These are phyloP conservation scores for Raphanus hybrid DNA, from an alignment of 441 rosid genomes.

Conservation along the genomic window DNA sequence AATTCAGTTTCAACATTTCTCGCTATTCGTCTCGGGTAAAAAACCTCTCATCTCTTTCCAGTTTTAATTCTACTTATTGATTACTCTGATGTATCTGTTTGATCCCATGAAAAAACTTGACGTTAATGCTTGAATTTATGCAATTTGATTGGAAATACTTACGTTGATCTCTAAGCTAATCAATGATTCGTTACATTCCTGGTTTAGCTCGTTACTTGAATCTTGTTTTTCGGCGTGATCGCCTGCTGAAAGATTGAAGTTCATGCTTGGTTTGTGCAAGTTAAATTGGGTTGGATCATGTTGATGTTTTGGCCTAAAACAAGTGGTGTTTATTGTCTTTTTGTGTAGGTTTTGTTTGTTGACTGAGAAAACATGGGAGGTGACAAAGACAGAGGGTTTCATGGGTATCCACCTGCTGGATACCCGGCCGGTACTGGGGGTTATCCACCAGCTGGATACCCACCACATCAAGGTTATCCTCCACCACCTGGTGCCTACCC, in stretches of 20 bases:
- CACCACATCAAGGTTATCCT: slow-evolving; percentile 41
- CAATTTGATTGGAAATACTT: slow-evolving; percentile 1
- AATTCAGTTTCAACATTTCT: slow-evolving; percentile 25
- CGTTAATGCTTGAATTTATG: not conserved
- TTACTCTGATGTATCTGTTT: not conserved
- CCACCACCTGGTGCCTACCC: slow-evolving; percentile 46
- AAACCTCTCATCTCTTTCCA: slow-evolving; percentile 9
- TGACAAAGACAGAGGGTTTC: slow-evolving; percentile 55
- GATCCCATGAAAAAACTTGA: not conserved
- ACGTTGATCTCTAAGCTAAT: slow-evolving; percentile 8
- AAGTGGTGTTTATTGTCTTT: not conserved
- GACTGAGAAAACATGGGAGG: slow-evolving; percentile 55
- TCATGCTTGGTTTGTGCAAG: not conserved
- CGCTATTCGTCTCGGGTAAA: slow-evolving; percentile 15
- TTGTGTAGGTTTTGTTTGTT: slow-evolving; percentile 14
- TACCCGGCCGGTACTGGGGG: slow-evolving; percentile 40
- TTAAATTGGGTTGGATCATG: not conserved
- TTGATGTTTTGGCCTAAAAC: slow-evolving; percentile 13
- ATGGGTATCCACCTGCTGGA: slow-evolving; percentile 46
- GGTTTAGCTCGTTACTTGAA: not conserved
- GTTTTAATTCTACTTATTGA: not conserved
- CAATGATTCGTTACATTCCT: not conserved
- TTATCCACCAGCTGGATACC: slow-evolving; percentile 41
- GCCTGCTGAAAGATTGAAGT: not conserved
- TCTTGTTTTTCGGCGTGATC: not conserved